Conservation (phyloP, 805 yeast species). For the Sugiyamaella qingdaonensis region DNA sequence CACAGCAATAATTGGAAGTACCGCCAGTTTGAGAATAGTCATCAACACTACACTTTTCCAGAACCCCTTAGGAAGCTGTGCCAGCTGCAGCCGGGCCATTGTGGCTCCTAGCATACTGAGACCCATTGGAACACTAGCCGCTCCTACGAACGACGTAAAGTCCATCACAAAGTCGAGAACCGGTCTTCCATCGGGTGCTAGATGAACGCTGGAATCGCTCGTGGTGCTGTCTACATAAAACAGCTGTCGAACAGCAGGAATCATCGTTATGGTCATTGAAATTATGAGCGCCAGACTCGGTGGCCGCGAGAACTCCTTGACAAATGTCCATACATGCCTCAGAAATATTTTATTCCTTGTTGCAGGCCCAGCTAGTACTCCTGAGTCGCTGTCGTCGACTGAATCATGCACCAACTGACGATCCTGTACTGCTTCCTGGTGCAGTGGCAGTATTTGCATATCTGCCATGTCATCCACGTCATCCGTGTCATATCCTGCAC, state of each 20-base stretch:
- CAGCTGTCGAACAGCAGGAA: slow-evolving; percentile 80
- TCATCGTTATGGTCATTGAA: slow-evolving; percentile 64
- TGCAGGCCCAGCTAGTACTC: neutral
- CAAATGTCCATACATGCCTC: slow-evolving; percentile 1
- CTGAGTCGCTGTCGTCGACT: neutral
- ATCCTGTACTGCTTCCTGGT: neutral
- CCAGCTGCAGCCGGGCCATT: slow-evolving; percentile 65
- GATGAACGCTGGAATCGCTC: slow-evolving; percentile 32
- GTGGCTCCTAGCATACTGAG: slow-evolving; percentile 81
- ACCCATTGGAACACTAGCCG: slow-evolving; percentile 87
- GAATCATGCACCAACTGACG: neutral
- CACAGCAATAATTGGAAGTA: slow-evolving; percentile 78
- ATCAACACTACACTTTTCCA: slow-evolving; percentile 56
- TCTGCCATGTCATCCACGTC: no score
- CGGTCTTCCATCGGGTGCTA: slow-evolving; percentile 83
- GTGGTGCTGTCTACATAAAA: slow-evolving; percentile 47
- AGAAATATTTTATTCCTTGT: neutral
- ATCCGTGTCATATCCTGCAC: neutral
- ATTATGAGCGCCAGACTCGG: slow-evolving; percentile 66
- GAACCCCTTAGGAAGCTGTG: slow-evolving; percentile 61
- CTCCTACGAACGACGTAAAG: slow-evolving; percentile 71
- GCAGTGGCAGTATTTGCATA: neutral
- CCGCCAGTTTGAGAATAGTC: slow-evolving; percentile 53
- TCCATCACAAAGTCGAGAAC: slow-evolving; percentile 85
- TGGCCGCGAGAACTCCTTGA: slow-evolving; percentile 52